Conservation (phyloP, 2,329 filamentous ascomycete species). For the Cercospora sp. region DNA sequence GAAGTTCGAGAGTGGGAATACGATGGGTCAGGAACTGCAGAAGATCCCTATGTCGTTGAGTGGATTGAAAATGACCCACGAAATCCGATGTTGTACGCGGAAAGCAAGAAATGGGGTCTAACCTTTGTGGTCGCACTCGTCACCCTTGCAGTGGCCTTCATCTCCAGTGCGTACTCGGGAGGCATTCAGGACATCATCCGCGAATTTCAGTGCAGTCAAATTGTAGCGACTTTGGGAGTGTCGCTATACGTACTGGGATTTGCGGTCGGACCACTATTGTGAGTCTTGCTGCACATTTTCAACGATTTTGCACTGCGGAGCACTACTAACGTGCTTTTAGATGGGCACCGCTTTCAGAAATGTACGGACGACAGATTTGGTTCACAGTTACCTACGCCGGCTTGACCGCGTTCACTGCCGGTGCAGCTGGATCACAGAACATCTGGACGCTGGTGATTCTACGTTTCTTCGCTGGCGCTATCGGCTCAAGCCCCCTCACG, state of each 20-base stretch:
- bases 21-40: constrained; percentile 56
- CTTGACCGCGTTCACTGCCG: constrained; percentile 45
- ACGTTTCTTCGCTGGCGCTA: constrained; percentile 48
- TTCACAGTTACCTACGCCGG: constrained; percentile 41
- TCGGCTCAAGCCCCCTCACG: constrained; percentile 47
- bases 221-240: constrained; percentile 61
- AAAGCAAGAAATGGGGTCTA: constrained; percentile 63
- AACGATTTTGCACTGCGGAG: not conserved
- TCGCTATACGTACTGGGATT: constrained; percentile 66
- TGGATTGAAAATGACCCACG: constrained; percentile 67
- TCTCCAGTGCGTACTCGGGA: constrained; percentile 66
- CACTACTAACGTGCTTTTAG: not conserved
- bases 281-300: not conserved
- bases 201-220: constrained; percentile 55
- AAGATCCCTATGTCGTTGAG: constrained; percentile 66
- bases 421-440: constrained; percentile 46
- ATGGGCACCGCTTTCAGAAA: constrained; percentile 63
- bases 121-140: constrained; percentile 64
- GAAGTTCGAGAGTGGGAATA: constrained; percentile 39
- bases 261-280: constrained; percentile 50
- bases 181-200: constrained; percentile 56
- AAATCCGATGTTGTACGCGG: constrained; percentile 64
- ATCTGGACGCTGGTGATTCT: constrained; percentile 49
- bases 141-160: constrained; percentile 68
- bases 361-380: constrained; percentile 53